Base-by-base conservation (phyloP, 371 early-diverging fungal species). In the Syncephalis plumigaleata region DNA sequence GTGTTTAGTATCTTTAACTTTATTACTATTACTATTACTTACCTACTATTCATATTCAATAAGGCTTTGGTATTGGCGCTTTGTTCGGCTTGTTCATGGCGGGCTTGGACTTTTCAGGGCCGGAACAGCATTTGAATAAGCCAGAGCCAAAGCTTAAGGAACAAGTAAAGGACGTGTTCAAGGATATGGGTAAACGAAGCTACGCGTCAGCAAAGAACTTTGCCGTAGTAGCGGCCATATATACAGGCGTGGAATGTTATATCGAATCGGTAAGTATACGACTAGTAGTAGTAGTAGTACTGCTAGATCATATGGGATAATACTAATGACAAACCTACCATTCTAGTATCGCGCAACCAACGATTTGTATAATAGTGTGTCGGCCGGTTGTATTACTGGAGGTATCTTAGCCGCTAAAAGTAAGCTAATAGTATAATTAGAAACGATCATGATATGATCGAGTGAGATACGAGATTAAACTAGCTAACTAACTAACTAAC, bases 351-450 rank as follows among this genome's bases (percentile, higher is more conserved):
- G 97, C 31, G 97, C 89, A 13, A 91, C 87, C 59, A 83, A 92
- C 56, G 97, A 96, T 58, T 63, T 91, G 15, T 79, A 75, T 58
- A 96, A 94, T 57, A 79, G 86, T 50, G 66, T 85, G 7, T 68
- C 77, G 7, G 90, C 92, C 27, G 97, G 97, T 13, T 93, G 93
- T 61, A 64, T 91, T 39, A 89, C 97, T 25, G 97, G 97, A 37
- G 95, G 85, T 16, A 68, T 77, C 9, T 62, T 96, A 52, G 88
- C 88, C 15, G 78, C 81, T 8, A 73, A 70, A 61, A 70, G 76
- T 68, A 46, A 36, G 51, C 1, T 46, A 20, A 20, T 20, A 21
- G 43, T 23, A 2, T 23, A 40, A 43, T 44, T 16, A 39, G n/a
- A n/a, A n/a, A n/a, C n/a, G n/a, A n/a, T n/a, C n/a, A n/a, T n/a